Evolutionary conservation across 768 basidiomycete species (phyloP).

Genomic region (Hericium coralloides): DNA sequence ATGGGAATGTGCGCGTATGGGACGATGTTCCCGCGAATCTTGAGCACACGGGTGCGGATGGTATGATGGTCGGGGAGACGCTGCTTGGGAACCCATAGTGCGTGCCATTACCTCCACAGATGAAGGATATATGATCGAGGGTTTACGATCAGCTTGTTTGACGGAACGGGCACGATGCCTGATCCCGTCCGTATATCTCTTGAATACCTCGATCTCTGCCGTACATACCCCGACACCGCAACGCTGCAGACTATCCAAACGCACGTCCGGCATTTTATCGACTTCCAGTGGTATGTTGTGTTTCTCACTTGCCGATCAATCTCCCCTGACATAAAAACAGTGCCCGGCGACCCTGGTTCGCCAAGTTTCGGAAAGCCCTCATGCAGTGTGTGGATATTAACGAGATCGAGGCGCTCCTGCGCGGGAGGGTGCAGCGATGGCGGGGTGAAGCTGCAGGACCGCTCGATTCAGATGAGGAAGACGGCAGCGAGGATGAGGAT

Average conservation of each 20-base stretch:
- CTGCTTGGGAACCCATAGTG: slow-evolving; percentile 69
- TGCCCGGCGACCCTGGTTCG: background rate
- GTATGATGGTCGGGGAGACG: slow-evolving; percentile 78
- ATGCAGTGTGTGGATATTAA: background rate
- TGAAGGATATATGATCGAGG: slow-evolving; percentile 33
- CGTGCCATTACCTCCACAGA: slow-evolving; percentile 7
- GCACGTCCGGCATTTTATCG: slow-evolving; percentile 59
- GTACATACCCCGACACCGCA: slow-evolving; percentile 38
- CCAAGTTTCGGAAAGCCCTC: background rate
- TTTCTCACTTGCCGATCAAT: background rate
- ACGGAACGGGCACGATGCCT: slow-evolving; percentile 25
- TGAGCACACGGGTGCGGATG: slow-evolving; percentile 52
- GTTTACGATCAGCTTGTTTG: slow-evolving; percentile 29
- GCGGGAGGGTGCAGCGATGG: background rate
- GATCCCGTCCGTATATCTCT: slow-evolving; percentile 58
- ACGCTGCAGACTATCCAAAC: slow-evolving; percentile 41
- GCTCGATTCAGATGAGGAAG: background rate
- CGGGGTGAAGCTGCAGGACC: background rate
- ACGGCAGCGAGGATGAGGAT: background rate
- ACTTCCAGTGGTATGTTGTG: slow-evolving; percentile 39
- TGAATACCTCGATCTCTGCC: slow-evolving; percentile 59
- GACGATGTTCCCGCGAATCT: slow-evolving; percentile 48
- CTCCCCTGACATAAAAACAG: slow-evolving; percentile 24
- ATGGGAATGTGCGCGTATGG: slow-evolving; percentile 66
- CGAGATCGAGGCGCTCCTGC: background rate